A percentile compares a stretch with the other conserved stretches of the same genome.
Conservation (phyloP, 2,329 filamentous ascomycete genomes). For the Fusarium udum region DNA sequence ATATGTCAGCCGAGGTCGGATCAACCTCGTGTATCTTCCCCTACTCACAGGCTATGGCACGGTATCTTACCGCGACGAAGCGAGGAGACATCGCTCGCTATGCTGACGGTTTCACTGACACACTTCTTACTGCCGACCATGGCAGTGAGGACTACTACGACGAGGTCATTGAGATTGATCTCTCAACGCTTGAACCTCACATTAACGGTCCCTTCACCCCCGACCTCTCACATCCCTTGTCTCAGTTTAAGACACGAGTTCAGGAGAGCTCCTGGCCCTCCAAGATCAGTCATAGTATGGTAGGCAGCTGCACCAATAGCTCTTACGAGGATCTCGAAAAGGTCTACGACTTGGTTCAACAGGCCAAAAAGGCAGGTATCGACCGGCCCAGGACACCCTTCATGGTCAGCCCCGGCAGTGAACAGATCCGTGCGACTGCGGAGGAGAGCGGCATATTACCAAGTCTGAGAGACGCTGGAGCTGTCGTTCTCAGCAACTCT, state of each 20-base stretch:
- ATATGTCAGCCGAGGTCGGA: conserved; percentile 51
- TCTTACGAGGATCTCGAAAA: conserved; percentile 90
- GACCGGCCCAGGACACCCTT: conserved; percentile 93
- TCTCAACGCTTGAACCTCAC: conserved; percentile 89
- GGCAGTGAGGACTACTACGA: conserved; percentile 47
- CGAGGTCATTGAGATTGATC: conserved; percentile 48
- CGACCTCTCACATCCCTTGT: conserved; percentile 95
- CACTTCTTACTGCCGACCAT: neutral
- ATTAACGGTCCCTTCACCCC: conserved; percentile 99
- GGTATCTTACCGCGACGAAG: conserved; percentile 46
- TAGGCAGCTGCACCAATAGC: conserved; percentile 97
- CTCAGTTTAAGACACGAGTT: conserved; percentile 93
- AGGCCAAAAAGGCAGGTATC: conserved; percentile 84
- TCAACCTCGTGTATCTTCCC: conserved; percentile 51
- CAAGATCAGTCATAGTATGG: conserved; percentile 94
- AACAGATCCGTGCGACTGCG: conserved; percentile 95
- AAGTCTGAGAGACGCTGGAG: conserved; percentile 95
- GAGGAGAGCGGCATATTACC: conserved; percentile 87
- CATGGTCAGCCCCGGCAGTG: conserved; percentile 93
- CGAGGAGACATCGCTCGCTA: conserved; percentile 36
- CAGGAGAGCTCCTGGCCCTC: conserved; percentile 91
- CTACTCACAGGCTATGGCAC: conserved; percentile 46
- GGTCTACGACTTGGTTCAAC: conserved; percentile 79
- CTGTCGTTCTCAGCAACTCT: conserved; percentile 68
- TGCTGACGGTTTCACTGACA: neutral